These are phyloP conservation scores for Chernovozyma aurita DNA, from an alignment of 1,139 yeast species.

Conservation along the genomic window DNA sequence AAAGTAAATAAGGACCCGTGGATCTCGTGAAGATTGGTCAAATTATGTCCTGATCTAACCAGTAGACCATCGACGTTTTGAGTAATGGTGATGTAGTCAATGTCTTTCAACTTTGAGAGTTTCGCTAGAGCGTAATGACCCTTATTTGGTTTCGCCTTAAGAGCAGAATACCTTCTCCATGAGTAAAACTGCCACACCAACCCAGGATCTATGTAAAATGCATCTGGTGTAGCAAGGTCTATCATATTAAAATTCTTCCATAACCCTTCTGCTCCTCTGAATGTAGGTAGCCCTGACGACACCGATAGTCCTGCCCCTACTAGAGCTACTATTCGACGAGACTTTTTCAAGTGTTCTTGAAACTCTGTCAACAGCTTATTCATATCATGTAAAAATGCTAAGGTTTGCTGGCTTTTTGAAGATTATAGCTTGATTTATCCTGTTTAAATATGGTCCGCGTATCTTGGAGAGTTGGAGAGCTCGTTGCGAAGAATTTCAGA, in stretches of 20 bases:
- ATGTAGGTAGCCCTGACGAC: conserved; percentile 72
- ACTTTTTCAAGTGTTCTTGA: conserved; percentile 48
- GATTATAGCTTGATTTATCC: too few species aligned
- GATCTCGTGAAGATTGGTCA: conserved; percentile 50
- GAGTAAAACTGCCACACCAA: conserved; percentile 88
- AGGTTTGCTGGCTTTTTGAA: background rate
- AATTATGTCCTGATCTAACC: conserved; percentile 59
- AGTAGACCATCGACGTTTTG: conserved; percentile 82
- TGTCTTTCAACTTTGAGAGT: conserved; percentile 21
- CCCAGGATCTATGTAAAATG: conserved; percentile 77
- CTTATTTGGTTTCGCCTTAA: conserved; percentile 62
- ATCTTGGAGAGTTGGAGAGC: too few species aligned
- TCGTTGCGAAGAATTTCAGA: too few species aligned
- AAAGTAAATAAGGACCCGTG: conserved; percentile 77
- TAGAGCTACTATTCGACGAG: conserved; percentile 62
- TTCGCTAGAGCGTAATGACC: conserved; percentile 71
- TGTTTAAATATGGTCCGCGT: too few species aligned
- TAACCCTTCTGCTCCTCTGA: conserved; percentile 66
- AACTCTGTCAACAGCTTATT: conserved; percentile 39
- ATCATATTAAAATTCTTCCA: conserved; percentile 80
- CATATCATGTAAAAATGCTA: background rate
- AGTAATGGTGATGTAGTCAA: conserved; percentile 59
- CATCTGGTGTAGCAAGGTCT: conserved; percentile 88
- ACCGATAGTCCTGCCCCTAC: conserved; percentile 86
- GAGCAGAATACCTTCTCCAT: conserved; percentile 60